Evolutionary conservation across 208 protist species (phyloP), one percentile per base, ranked within the genome.

Genomic region (Trypanosoma mega): DNA sequence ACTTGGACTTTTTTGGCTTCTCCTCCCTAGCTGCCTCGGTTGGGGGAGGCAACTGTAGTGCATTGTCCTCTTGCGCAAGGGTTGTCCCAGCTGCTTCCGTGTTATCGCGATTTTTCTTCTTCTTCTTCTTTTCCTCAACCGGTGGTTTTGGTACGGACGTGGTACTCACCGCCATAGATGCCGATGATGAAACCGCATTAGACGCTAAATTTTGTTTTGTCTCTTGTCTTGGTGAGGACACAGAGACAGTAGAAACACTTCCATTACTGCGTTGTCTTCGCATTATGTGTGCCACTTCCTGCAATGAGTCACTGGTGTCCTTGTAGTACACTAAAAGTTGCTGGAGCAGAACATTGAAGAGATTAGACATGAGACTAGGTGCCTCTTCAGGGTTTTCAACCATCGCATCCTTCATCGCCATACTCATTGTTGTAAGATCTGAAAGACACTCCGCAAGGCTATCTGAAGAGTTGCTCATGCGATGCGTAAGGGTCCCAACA

Each of bases 371-470:
- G 23, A 93, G 70, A 41, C 73, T 62, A 18, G 69, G 51, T 16
- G 72, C 72, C 16, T 74, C 56, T 37, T 86, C 78, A 9, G 75
- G 75, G 27, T 69, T 78, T 20, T 44, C 71, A 36, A 74, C 63
- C 56, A 88, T 76, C 21, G 87, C 79, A 4, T 82, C 72, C 26
- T 54, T 46, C 78, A 88, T 87, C 5, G 86, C 86, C 60, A 75
- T 69, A 3, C 80, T 74, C 82, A 90, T 90, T 39, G 51, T 71
- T 2, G 68, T 48, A 18, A 93, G 50, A 47, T 93, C 86, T 2
- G 36, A 30, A 23, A 93, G 68, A 33, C 82, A 92, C 31, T 75
- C 73, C 3, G 48, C 45, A 14, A 92, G 50, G 11, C 33, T 52
- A 11, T 29, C 18, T 18, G 78, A 78, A 14, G 57, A 60, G 20